These are phyloP conservation scores for Nicotiana paniculata DNA, from an alignment of 257 asterid genomes.

Conservation along the genomic window DNA sequence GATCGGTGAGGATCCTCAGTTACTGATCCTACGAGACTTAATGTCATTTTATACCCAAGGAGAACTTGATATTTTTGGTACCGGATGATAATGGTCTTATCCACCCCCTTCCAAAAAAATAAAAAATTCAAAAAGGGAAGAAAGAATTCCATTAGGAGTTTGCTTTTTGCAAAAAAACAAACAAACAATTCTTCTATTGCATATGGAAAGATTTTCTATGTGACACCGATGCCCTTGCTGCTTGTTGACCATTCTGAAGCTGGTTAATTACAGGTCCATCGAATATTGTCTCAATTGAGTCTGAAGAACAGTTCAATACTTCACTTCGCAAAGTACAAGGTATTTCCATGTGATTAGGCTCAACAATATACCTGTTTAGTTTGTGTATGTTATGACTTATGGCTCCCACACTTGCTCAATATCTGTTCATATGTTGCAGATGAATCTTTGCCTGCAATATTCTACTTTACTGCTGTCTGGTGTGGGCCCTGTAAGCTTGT, in stretches of 20 bases:
- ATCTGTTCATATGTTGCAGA: slow-evolving; percentile 34
- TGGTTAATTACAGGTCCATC: slow-evolving; percentile 46
- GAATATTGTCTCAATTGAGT: slow-evolving; percentile 62
- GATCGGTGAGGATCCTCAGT: background rate
- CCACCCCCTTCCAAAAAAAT: background rate
- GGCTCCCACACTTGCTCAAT: background rate
- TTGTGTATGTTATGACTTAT: background rate
- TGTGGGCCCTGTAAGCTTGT: slow-evolving; percentile 90
- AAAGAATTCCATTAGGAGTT: background rate
- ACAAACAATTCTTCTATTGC: background rate
- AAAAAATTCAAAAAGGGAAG: background rate
- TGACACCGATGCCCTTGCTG: background rate
- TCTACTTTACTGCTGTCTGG: slow-evolving; percentile 98
- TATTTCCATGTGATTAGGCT: slow-evolving; percentile 13
- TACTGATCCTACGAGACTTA: background rate
- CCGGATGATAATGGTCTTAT: background rate
- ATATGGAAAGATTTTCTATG: background rate
- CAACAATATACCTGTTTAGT: background rate
- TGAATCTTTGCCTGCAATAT: slow-evolving; percentile 78
- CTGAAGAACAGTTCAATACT: slow-evolving; percentile 70
- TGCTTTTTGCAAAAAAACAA: too few species aligned
- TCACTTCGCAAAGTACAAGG: slow-evolving; percentile 76
- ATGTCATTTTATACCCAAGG: background rate
- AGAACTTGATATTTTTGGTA: background rate
- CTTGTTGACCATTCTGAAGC: background rate